Conservation (phyloP, 2,329 filamentous ascomycete species). For the Ophiostoma sp. region DNA sequence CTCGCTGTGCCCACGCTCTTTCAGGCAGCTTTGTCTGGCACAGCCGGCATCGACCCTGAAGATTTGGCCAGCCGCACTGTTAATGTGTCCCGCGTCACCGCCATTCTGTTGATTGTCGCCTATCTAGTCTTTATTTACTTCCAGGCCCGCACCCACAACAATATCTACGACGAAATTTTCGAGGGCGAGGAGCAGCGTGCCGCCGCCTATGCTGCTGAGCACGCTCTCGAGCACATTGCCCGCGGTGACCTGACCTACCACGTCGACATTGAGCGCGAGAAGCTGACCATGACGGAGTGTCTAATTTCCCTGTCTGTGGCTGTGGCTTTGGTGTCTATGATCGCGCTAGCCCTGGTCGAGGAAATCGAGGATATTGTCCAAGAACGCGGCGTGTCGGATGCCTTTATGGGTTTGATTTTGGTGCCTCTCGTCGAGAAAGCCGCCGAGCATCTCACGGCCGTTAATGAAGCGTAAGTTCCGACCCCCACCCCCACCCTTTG, state of each 20-base stretch:
- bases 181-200: constrained; percentile 69
- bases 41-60: constrained; percentile 32
- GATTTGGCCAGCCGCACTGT: constrained; percentile 56
- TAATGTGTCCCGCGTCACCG: constrained; percentile 68
- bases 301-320: constrained; percentile 64
- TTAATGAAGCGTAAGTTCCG: constrained; percentile 67
- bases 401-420: constrained; percentile 70
- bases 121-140: constrained; percentile 70
- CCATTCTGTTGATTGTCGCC: constrained; percentile 68
- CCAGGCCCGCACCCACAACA: constrained; percentile 74
- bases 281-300: constrained; percentile 74
- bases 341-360: constrained; percentile 71
- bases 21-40: constrained; percentile 45
- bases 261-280: constrained; percentile 57
- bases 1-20: constrained; percentile 59
- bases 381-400: constrained; percentile 48
- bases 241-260: constrained; percentile 43
- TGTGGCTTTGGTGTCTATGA: constrained; percentile 68
- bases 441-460: constrained; percentile 78
- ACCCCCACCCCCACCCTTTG: background rate
- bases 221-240: constrained; percentile 6
- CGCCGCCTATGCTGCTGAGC: constrained; percentile 33
- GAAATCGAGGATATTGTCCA: constrained; percentile 64
- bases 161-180: constrained; percentile 73
- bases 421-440: constrained; percentile 83